Base-by-base conservation (phyloP, 164 flowering plant species). In the Berberis thunbergii region DNA sequence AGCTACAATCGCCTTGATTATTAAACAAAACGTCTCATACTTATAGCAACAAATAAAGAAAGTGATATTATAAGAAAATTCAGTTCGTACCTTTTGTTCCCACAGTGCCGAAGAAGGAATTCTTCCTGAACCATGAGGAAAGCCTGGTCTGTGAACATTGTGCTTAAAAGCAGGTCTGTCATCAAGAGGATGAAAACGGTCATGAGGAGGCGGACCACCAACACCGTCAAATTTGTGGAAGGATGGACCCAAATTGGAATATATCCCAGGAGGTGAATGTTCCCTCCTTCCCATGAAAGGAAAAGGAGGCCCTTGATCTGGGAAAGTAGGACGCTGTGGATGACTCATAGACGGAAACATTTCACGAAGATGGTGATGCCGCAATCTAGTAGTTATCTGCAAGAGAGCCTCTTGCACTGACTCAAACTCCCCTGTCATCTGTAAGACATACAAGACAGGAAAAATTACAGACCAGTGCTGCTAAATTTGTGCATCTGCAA, bases 351-450 rank as follows among this genome's bases (percentile, higher is more conserved):
- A 72, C 64, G 84, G 87, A 70, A 80, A 86, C 46, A 74, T 74
- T 70, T 85, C 94, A 50, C 88, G 87, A 70, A 89, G 87, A 69
- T 76, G 82, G 75, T 86, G 86, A 55, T 83, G 73, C 60, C 71
- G 79, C 74, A 91, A 68, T 75, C 93, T 83, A 43, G 79, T 48
- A 3, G 96, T 89, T 79, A 94, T 86, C 72, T 87, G 97, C 75
- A 91, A 57, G 48, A 94, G 84, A 66, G 96, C 99, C 63, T 91
- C 96, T 73, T 85, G 91, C 65, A 91, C 95, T 63, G 80, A 74
- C 64, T 87, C 97, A 78, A 76, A 77, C 9, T 91, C 96, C 66
- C 98, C 98, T 69, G 72, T 79, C 57, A 91, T 73, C 98, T 94
- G 83, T 43, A 41, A 26, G 26, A 26, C 26, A 26, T 26, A 26